Evolutionary conservation across 2,329 filamentous ascomycete species (phyloP).

Genomic region (Pyricularia pennisetigena): DNA sequence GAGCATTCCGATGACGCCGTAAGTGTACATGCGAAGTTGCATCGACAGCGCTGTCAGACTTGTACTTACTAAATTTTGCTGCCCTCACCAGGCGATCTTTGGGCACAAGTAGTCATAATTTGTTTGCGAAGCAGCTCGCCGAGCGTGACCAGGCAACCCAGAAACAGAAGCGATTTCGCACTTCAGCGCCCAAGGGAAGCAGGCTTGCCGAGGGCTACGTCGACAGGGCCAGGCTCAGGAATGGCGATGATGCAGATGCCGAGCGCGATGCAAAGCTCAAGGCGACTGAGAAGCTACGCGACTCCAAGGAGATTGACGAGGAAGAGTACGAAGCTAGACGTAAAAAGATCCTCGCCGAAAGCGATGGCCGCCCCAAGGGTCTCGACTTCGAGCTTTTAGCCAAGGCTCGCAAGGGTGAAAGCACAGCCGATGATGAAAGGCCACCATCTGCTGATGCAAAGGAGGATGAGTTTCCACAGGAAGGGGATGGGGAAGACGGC

Average conservation of each 20-base stretch:
- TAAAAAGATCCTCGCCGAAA: conserved; percentile 61
- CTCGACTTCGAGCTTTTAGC: conserved; percentile 76
- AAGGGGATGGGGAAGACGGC: conserved; percentile 30
- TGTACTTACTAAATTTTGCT: background rate
- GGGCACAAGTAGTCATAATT: conserved; percentile 29
- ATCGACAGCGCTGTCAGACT: background rate
- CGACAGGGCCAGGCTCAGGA: conserved; percentile 64
- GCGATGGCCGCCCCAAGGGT: conserved; percentile 85
- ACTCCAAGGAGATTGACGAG: conserved; percentile 74
- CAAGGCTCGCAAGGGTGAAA: conserved; percentile 39
- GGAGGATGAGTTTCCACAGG: conserved; percentile 18
- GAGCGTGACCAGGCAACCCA: conserved; percentile 52
- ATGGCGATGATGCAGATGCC: conserved; percentile 38
- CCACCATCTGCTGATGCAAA: conserved; percentile 17
- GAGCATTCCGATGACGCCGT: conserved; percentile 93
- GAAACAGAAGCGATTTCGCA: conserved; percentile 63
- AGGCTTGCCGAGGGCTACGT: conserved; percentile 73
- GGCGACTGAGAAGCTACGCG: conserved; percentile 71
- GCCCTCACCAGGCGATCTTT: conserved; percentile 49
- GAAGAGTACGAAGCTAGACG: conserved; percentile 47
- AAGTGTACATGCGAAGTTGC: conserved; percentile 22
- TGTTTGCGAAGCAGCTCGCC: conserved; percentile 78
- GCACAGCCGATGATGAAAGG: conserved; percentile 44
- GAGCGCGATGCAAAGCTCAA: conserved; percentile 57
- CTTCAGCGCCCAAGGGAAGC: conserved; percentile 72